Evolutionary conservation across 441 rosid genomes (phyloP).

Genomic region (Euphorbia celastroides): DNA sequence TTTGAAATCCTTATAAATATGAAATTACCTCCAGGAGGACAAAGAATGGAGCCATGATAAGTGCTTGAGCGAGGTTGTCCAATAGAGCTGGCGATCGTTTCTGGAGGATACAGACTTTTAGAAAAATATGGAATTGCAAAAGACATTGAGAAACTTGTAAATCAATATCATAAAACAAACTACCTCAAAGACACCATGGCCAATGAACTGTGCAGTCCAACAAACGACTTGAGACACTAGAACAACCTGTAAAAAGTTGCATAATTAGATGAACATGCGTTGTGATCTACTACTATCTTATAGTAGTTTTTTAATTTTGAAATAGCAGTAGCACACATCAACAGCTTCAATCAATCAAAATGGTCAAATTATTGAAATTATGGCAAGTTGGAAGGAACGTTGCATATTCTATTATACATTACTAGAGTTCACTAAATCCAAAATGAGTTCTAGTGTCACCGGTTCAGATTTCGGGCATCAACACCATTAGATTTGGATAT

Average conservation of each 20-base stretch:
- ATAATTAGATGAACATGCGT: not conserved
- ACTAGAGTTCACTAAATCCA: not conserved
- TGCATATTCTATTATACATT: not conserved
- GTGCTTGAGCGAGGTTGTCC: slow-evolving; percentile 58
- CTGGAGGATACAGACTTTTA: slow-evolving; percentile 25
- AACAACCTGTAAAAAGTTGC: slow-evolving; percentile 35
- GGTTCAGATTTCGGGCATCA: slow-evolving; percentile 1
- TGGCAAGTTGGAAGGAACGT: not conserved
- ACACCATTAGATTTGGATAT: slow-evolving; percentile 4
- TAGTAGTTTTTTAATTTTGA: not conserved
- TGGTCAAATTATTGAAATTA: not conserved
- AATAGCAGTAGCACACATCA: not conserved
- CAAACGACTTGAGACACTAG: slow-evolving; percentile 48
- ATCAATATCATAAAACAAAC: slow-evolving; percentile 10
- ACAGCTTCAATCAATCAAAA: not conserved
- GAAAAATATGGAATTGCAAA: not conserved
- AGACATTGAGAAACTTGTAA: not conserved
- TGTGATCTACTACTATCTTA: not conserved
- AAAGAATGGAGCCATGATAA: slow-evolving; percentile 66
- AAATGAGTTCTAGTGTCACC: not conserved
- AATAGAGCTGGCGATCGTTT: slow-evolving; percentile 61
- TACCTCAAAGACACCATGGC: slow-evolving; percentile 66
- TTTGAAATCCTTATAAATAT: not conserved
- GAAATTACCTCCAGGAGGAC: slow-evolving; percentile 54
- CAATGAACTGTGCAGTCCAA: slow-evolving; percentile 63